Conservation (phyloP, 345 rosid genomes). For the Syzygium grande region DNA sequence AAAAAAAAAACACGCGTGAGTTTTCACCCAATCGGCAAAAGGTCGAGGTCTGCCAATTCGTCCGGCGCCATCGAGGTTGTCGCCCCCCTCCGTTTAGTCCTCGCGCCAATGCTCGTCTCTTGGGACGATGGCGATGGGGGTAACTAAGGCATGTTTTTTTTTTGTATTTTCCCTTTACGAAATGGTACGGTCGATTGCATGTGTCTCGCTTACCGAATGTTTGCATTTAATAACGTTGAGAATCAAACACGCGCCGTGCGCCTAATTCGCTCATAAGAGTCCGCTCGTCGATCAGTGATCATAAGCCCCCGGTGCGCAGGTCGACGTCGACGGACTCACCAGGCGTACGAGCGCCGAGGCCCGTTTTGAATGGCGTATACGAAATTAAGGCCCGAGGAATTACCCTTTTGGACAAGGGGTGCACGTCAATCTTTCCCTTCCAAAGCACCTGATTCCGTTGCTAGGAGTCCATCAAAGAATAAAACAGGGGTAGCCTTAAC, state of each 20-base stretch:
- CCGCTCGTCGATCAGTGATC: background rate
- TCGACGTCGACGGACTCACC: background rate
- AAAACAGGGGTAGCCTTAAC: background rate
- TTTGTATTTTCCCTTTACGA: background rate
- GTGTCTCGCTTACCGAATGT: background rate
- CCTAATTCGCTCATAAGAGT: background rate
- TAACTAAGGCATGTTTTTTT: background rate
- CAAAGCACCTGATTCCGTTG: background rate
- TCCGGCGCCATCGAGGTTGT: too few species aligned
- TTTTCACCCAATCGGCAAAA: too few species aligned
- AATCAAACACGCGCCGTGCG: background rate
- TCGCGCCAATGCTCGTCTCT: background rate
- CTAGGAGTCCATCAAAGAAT: background rate
- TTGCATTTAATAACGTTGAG: background rate
- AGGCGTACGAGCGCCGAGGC: background rate
- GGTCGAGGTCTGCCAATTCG: too few species aligned
- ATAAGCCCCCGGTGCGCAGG: background rate
- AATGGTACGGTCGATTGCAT: background rate
- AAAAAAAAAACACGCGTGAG: too few species aligned
- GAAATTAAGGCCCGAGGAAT: background rate
- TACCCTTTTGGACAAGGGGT: background rate
- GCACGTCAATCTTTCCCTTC: background rate
- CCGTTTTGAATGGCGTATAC: background rate
- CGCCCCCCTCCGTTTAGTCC: too few species aligned
- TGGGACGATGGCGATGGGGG: background rate